phyloP scores from a whole-genome alignment of 2,329 filamentous ascomycete species.

The Alternaria panax region DNA sequence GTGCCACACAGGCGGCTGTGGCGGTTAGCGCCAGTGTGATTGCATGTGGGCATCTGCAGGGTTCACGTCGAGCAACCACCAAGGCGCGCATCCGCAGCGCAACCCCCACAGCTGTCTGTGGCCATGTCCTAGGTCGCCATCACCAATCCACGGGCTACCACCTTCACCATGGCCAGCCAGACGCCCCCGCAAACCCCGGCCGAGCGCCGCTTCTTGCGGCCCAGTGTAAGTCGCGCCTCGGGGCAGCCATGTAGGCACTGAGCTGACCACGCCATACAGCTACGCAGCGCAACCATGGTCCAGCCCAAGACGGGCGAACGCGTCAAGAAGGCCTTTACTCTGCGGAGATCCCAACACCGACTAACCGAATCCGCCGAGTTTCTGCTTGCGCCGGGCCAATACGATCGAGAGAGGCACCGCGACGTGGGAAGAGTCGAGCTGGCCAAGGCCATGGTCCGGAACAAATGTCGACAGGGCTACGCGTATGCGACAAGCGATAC shows the following conservation, averaged over 20 bases:
- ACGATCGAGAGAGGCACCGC: constrained; percentile 38
- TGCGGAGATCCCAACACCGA: constrained; percentile 60
- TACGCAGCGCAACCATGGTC: constrained; percentile 86
- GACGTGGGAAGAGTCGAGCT: constrained; percentile 42
- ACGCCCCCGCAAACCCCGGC: constrained; percentile 39
- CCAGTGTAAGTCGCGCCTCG: constrained; percentile 41
- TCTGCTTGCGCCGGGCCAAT: constrained; percentile 44
- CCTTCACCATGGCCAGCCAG: constrained; percentile 37
- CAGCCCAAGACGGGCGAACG: constrained; percentile 86
- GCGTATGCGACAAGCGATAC: constrained; percentile 73
- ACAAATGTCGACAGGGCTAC: constrained; percentile 52
- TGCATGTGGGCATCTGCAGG: constrained; percentile 20
- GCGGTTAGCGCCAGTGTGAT: constrained; percentile 25
- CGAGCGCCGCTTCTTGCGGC: constrained; percentile 47
- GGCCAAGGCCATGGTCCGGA: constrained; percentile 48
- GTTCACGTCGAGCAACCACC: constrained; percentile 11
- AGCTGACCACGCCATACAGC: constrained; percentile 54
- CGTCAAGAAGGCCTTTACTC: constrained; percentile 78
- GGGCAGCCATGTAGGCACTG: neutral
- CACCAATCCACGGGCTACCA: constrained; percentile 1
- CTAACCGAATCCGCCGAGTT: constrained; percentile 55
- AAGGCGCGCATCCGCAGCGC: constrained; percentile 9
- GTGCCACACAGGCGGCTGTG: constrained; percentile 16
- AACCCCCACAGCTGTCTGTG: neutral
- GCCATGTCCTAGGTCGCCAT: constrained; percentile 20